Evolutionary conservation across 805 yeast genomes (phyloP).

Genomic region (Peterozyma toletana): DNA sequence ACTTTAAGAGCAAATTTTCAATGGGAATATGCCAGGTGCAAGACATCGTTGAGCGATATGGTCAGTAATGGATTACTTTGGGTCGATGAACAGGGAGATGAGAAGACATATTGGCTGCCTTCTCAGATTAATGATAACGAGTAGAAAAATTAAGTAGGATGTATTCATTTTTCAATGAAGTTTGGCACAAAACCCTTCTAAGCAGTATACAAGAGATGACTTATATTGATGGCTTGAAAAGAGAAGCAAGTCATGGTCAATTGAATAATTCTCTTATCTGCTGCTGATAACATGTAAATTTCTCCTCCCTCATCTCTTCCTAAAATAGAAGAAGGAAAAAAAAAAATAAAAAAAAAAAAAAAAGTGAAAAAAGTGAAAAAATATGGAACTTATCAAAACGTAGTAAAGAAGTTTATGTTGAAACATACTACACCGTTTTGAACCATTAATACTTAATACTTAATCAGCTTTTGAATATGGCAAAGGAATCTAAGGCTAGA

Average conservation of each 20-base stretch:
- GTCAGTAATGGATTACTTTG: constrained; percentile 77
- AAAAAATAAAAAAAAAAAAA: too few relatives aligned
- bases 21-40: constrained; percentile 64
- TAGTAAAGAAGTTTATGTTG: background rate
- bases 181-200: too few relatives aligned
- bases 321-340: too few relatives aligned
- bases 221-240: too few relatives aligned
- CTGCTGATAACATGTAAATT: too few relatives aligned
- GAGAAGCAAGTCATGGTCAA: too few relatives aligned
- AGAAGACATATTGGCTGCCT: constrained; percentile 63
- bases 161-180: too few relatives aligned
- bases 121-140: constrained; percentile 42
- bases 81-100: constrained; percentile 59
- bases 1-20: constrained; percentile 65
- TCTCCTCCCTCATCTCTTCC: too few relatives aligned
- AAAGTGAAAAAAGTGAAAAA: background rate
- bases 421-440: background rate
- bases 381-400: background rate
- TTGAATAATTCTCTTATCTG: too few relatives aligned
- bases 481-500: constrained; percentile 16
- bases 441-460: background rate
- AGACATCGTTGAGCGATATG: constrained; percentile 67
- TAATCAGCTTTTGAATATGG: background rate
- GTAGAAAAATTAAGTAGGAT: too few relatives aligned
- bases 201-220: too few relatives aligned